These are phyloP conservation scores for Amanita fuliginea DNA, from an alignment of 768 basidiomycete species.

Conservation along the genomic window DNA sequence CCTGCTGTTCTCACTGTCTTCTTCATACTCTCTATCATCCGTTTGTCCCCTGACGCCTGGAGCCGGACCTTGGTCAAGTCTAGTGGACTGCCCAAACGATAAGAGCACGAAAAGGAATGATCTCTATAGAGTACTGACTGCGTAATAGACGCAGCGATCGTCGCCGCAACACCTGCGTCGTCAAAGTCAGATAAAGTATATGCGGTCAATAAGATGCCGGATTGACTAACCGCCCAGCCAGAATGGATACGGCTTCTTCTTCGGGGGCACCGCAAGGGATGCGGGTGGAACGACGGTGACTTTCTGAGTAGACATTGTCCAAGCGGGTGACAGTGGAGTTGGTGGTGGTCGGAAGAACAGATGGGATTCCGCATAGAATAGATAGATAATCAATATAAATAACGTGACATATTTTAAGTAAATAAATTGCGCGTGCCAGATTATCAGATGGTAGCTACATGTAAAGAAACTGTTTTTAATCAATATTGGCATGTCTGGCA, in stretches of 20 bases:
- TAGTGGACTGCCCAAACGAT: constrained; percentile 40
- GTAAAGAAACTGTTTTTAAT: no score
- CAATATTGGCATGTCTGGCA: no score
- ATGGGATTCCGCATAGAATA: no score
- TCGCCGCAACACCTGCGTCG: constrained; percentile 58
- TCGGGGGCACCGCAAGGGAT: constrained; percentile 14
- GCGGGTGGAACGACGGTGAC: constrained; percentile 5
- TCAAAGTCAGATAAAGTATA: not conserved
- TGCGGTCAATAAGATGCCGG: not conserved
- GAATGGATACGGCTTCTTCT: constrained; percentile 76
- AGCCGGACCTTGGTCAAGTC: constrained; percentile 88
- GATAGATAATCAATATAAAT: not conserved
- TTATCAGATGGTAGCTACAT: not conserved
- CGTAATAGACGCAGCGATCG: constrained; percentile 81
- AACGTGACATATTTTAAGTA: not conserved
- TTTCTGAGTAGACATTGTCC: constrained; percentile 5
- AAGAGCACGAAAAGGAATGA: not conserved
- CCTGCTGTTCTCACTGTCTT: constrained; percentile 81
- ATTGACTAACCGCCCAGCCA: constrained; percentile 61
- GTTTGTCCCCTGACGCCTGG: constrained; percentile 87
- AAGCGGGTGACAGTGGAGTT: not conserved
- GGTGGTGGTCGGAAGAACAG: not conserved
- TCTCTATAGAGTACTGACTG: constrained; percentile 32
- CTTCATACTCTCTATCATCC: constrained; percentile 73
- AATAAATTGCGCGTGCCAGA: not conserved